Evolutionary conservation across 306 rosid species (phyloP), one percentile per base, ranked within the genome.

Genomic region (Quercus parvula): DNA sequence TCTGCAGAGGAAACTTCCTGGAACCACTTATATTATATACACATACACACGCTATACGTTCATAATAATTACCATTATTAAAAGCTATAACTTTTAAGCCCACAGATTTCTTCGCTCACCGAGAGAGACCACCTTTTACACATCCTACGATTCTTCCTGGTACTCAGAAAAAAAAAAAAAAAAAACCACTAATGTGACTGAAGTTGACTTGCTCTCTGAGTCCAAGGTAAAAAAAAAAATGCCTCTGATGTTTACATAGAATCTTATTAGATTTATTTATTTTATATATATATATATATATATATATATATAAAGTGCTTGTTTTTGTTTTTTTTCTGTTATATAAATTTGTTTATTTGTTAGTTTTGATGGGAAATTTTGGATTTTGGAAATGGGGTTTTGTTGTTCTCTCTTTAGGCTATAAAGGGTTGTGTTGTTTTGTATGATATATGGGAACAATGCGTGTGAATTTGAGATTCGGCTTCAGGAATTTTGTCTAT

Each of bases 1-100:
- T 54, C 17, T 0, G 35, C n/a, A 19, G 7, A 25, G 41, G 79
- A 76, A 76, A 64, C 63, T 76, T 76, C 79, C 33, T 64, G 79
- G 79, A 76, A 76, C 51, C 63, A 64, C 54, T 10, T 1, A 35
- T 35, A 35, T 24, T 30, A 2, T 2, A 30, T 3, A 30, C 31
- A 30, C 7, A 33, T 8, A 38, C 11, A 9, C 54, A 10, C 54
- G 2, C 54, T 11, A 2, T 10, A 46, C 54, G 12, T 46, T 46
- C 54, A 2, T 46, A 46, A 11, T 11, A 46, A 46, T 46, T 46
- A 46, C 54, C 17, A 49, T 12, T 49, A 12, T 38, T 7, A 38
- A 41, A 49, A 12, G 54, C 5, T 49, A 2, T 49, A 12, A 49
- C 54, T 12, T 25, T 59, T 24, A 9, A 24, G 66, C 66, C 66